phyloP scores from a whole-genome alignment of 768 basidiomycete species.

The Suillus clintonianus region DNA sequence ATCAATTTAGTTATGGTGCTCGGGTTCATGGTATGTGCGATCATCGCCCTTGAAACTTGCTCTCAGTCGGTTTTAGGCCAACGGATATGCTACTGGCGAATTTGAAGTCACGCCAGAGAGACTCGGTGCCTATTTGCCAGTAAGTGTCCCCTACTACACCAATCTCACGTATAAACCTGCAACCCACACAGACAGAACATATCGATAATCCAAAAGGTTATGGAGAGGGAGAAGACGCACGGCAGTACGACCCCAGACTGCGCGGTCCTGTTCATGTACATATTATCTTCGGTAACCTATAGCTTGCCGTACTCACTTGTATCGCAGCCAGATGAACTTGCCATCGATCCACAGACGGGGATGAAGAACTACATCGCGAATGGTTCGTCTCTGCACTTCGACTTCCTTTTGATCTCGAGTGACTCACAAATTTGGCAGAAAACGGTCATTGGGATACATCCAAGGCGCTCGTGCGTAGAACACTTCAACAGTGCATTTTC shows the following conservation, averaged over 20 bases:
- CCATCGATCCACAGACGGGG: constrained; percentile 81
- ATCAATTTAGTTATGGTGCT: constrained; percentile 88
- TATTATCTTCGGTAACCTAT: not conserved
- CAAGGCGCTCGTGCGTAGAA: constrained; percentile 71
- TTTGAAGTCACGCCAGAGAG: constrained; percentile 87
- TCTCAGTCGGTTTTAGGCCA: constrained; percentile 45
- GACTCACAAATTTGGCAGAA: constrained; percentile 39
- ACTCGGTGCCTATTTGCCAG: constrained; percentile 83
- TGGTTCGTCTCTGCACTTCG: constrained; percentile 34
- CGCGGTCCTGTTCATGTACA: constrained; percentile 79
- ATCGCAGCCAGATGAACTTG: constrained; percentile 71
- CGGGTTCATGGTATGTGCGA: constrained; percentile 72
- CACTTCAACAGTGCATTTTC: constrained; percentile 77
- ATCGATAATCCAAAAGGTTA: constrained; percentile 95
- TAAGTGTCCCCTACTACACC: constrained; percentile 30
- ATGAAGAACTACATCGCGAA: constrained; percentile 98
- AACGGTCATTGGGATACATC: constrained; percentile 87
- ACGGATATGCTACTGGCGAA: constrained; percentile 80
- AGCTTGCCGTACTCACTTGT: not conserved
- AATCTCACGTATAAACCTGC: not conserved
- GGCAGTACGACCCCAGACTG: constrained; percentile 72
- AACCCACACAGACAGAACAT: constrained; percentile 64
- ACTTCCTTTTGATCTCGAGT: not conserved
- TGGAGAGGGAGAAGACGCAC: constrained; percentile 80
- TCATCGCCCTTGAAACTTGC: not conserved